Conservation (phyloP, 805 yeast genomes). For the Yarrowia keelungensis region DNA sequence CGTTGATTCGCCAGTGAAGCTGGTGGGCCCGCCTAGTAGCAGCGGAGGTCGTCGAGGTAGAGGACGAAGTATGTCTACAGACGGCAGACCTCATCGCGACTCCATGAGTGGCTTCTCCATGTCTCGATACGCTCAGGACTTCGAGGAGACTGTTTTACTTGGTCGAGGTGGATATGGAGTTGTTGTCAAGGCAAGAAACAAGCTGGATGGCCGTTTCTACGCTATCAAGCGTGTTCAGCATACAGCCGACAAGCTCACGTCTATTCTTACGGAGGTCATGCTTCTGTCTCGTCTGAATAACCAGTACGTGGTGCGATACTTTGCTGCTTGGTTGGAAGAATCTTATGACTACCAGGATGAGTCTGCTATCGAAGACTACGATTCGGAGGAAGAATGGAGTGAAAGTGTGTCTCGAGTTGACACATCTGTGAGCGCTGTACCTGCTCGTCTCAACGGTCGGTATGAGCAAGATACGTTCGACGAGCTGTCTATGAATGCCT, state of each 20-base stretch:
- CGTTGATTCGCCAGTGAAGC: constrained; percentile 36
- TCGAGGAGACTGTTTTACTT: constrained; percentile 88
- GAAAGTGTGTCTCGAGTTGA: constrained; percentile 30
- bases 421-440: constrained; percentile 20
- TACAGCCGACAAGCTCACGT: constrained; percentile 75
- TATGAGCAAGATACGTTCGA: constrained; percentile 25
- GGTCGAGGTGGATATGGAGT: constrained; percentile 98
- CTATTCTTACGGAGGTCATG: constrained; percentile 88
- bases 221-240: constrained; percentile 93
- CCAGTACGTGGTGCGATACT: constrained; percentile 94
- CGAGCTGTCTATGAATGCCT: constrained; percentile 42
- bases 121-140: constrained; percentile 86
- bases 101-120: constrained; percentile 41
- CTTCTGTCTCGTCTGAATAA: constrained; percentile 90
- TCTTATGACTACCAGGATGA: constrained; percentile 53
- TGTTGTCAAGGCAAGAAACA: constrained; percentile 94
- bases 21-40: constrained; percentile 8
- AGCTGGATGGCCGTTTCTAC: constrained; percentile 91
- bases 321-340: constrained; percentile 97
- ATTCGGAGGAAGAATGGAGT: constrained; percentile 41
- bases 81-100: constrained; percentile 31
- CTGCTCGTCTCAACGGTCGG: constrained; percentile 18
- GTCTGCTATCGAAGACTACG: constrained; percentile 49
- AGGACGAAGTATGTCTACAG: constrained; percentile 22
- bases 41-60: constrained; percentile 1